Evolutionary conservation across 495 filamentous ascomycete genomes (phyloP), one percentile per base, ranked within the genome.

Genomic region (Aspergillus avenaceus): DNA sequence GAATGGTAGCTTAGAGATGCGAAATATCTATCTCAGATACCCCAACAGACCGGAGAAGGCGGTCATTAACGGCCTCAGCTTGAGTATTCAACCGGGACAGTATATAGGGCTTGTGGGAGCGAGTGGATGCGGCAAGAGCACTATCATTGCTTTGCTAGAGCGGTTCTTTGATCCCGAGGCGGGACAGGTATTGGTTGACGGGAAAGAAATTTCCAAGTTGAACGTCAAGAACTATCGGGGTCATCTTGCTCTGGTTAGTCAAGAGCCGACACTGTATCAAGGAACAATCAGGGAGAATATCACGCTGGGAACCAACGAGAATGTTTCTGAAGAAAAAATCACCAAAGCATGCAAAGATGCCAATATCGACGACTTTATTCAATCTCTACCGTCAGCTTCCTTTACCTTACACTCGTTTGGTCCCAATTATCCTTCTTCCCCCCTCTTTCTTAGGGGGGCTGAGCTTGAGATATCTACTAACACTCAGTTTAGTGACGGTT

Each of bases 351-450:
- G 89, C 74, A 84, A 83, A 50, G 86, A 91, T 61, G 90, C 90
- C 34, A 96, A 95, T 58, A 96, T 96, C 57, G 90, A 91, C 64
- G 88, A 93, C 57, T 95, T 95, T 66, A 91, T 96, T 64, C 78
- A 84, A 62, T 85, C 84, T 37, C 69, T 84, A 12, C 82, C 84
- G 56, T 70, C 64, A 64, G 67, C 71, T 49, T 29, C 31, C 13
- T 38, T 29, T 19, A 28, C 21, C 7, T 18, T 8, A 13, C n/a
- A 6, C 32, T 36, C 32, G 3, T 2, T 8, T 18, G 3, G 7
- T 16, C 11, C 9, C 32, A 19, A 19, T 9, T n/a, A 1, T n/a
- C 19, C 12, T 6, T 19, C 41, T 38, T 19, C 31, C 11, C 28
- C 9, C 23, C n/a, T n/a, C n/a, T n/a, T n/a, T n/a, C n/a, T n/a